A percentile compares a stretch with the other conserved stretches of the same genome.
phyloP scores from a whole-genome alignment of 805 yeast species.

The Sugiyamaella valdiviana region DNA sequence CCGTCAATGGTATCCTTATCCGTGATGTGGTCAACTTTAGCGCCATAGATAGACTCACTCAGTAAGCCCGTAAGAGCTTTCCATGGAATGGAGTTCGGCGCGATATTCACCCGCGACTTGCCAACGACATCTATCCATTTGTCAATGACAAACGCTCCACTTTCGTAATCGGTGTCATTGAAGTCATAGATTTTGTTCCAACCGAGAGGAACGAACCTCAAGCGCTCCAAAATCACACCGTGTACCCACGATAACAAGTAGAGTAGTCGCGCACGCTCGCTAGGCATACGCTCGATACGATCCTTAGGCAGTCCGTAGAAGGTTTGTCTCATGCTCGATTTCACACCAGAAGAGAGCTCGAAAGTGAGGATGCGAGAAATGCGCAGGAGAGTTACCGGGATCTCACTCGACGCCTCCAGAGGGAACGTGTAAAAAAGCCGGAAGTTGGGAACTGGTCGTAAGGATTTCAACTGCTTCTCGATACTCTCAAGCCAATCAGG shows the following conservation, averaged over 20 bases:
- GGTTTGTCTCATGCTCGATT: conserved; percentile 39
- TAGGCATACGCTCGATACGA: conserved; percentile 27
- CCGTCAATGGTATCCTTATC: conserved; percentile 19
- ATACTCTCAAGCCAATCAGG: conserved; percentile 53
- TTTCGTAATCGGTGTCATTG: conserved; percentile 61
- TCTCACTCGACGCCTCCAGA: conserved; percentile 33
- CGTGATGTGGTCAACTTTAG: conserved; percentile 26
- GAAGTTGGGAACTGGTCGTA: conserved; percentile 34
- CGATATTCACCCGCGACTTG: conserved; percentile 32
- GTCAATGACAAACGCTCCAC: conserved; percentile 42
- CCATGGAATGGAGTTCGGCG: conserved; percentile 53
- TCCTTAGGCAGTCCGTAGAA: conserved; percentile 25
- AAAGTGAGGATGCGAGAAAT: conserved; percentile 49
- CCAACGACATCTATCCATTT: conserved; percentile 34
- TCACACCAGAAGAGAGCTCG: conserved; percentile 61
- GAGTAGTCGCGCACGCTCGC: conserved; percentile 43
- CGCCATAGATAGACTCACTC: conserved; percentile 56
- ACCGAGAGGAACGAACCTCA: conserved; percentile 57
- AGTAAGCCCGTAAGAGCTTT: conserved; percentile 42
- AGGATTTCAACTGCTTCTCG: conserved; percentile 40
- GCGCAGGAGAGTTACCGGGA: conserved; percentile 54
- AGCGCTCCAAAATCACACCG: conserved; percentile 51
- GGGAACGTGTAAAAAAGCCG: conserved; percentile 63
- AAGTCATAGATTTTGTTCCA: conserved; percentile 60
- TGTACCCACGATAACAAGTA: conserved; percentile 68